Evolutionary conservation across 176 grass and related monocot genomes (phyloP), one percentile per base, ranked within the genome.

Genomic region (Oryza rufipogon): DNA sequence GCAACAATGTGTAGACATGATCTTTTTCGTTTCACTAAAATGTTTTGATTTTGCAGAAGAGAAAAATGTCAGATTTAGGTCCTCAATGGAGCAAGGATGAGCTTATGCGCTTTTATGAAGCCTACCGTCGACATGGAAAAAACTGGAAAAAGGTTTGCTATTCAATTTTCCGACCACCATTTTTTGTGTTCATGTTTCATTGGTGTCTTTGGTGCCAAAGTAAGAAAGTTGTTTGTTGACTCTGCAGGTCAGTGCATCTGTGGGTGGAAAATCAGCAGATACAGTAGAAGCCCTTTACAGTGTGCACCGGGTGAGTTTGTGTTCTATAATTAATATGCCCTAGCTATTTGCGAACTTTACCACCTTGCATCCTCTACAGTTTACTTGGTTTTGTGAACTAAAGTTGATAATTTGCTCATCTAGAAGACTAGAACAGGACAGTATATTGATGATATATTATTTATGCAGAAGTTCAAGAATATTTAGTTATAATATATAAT

Each of bases 81-180:
- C 68, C 81, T 16, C 56, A 78, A 64, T 92, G 91, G 91, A 90
- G 48, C 84, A 78, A 87, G 81, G 77, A 92, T 67, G 84, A 92
- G 49, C 80, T 92, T 52, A 67, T 58, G 82, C 6, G 17, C 38
- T 92, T 92, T 68, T 92, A 92, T 87, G 77, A 81, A 68, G 91
- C 91, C 78, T 92, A 92, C 71, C 77, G 60, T 17, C 61, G 8
- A 81, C 61, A 92, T 68, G 91, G 91, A n/a, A 87, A 90, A 84
- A 84, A 92, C 65, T 92, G 87, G 91, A 84, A 92, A 78, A 90
- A 87, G 76, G 91, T 89, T 82, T n/a, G 32, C 16, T 68, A 66
- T 49, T 39, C 8, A 72, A 66, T 44, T 81, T 34, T n/a, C 13
- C 3, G 48, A 69, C 69, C 70, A 5, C 23, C 60, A 80, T 38